Evolutionary conservation across 2,329 filamentous ascomycete species (phyloP).

Genomic region (Ceratocystiopsis minuta): DNA sequence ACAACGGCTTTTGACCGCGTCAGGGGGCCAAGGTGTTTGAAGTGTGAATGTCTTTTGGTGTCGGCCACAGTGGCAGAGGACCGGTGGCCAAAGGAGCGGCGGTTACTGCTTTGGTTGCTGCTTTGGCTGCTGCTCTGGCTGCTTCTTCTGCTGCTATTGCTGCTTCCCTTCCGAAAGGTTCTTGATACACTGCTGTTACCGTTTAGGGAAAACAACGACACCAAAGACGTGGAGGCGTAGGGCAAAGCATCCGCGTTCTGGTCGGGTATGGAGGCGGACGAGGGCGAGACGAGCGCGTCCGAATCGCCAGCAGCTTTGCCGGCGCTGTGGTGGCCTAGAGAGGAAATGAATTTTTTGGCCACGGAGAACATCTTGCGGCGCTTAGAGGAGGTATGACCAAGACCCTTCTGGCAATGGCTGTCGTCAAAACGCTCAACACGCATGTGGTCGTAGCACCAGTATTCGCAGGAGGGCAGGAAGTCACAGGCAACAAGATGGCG

Average conservation of each 20-base stretch:
- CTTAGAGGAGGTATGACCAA: constrained; percentile 28
- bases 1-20: constrained; percentile 9
- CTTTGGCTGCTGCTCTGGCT: background rate
- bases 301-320: constrained; percentile 13
- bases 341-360: constrained; percentile 36
- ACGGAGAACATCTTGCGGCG: constrained; percentile 32
- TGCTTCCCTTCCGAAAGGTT: background rate
- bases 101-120: background rate
- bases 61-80: no score
- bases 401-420: constrained; percentile 29
- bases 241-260: no score
- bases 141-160: background rate
- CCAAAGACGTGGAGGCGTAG: no score
- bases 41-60: no score
- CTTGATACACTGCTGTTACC: background rate
- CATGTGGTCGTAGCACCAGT: constrained; percentile 37
- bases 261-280: no score
- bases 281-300: no score
- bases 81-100: background rate
- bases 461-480: constrained; percentile 31
- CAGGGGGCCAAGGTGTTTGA: no score
- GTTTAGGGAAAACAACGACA: background rate
- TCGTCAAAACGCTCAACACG: constrained; percentile 34
- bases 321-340: constrained; percentile 30
- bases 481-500: constrained; percentile 31